phyloP scores from a whole-genome alignment of 768 basidiomycete species.

The Gautieria morchelliformis region DNA sequence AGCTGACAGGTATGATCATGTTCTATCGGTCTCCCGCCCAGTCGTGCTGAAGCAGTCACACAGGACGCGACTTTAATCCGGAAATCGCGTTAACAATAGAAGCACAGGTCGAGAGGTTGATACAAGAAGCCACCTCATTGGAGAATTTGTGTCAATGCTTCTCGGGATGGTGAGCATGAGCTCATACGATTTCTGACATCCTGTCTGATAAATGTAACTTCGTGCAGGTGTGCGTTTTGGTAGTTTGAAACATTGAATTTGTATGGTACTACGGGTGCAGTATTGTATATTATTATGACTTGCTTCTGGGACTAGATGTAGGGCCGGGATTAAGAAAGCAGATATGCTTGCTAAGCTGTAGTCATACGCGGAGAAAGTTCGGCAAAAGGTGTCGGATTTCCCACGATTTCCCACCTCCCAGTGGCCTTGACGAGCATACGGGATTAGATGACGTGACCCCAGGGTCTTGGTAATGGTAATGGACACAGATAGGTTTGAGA shows the following conservation, averaged over 20 bases:
- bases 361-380: no score
- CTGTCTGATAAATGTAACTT: background rate
- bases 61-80: constrained; percentile 91
- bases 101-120: constrained; percentile 86
- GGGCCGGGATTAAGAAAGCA: no score
- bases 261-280: background rate
- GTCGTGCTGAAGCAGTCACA: background rate
- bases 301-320: no score
- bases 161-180: constrained; percentile 68
- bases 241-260: constrained; percentile 21
- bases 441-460: no score
- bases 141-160: constrained; percentile 97
- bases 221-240: constrained; percentile 66
- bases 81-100: constrained; percentile 62
- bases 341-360: no score
- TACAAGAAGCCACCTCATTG: constrained; percentile 84
- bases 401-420: no score
- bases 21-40: background rate
- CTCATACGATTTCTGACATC: background rate
- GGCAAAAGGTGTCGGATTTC: no score
- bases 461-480: no score
- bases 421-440: no score
- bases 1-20: constrained; percentile 63
- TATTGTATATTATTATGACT: background rate
- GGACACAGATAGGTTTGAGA: no score